A percentile compares a stretch with the other conserved stretches of the same genome.
Evolutionary conservation across 1,284 basidiomycete genomes (phyloP).

Genomic region (Coniophora puteana): DNA sequence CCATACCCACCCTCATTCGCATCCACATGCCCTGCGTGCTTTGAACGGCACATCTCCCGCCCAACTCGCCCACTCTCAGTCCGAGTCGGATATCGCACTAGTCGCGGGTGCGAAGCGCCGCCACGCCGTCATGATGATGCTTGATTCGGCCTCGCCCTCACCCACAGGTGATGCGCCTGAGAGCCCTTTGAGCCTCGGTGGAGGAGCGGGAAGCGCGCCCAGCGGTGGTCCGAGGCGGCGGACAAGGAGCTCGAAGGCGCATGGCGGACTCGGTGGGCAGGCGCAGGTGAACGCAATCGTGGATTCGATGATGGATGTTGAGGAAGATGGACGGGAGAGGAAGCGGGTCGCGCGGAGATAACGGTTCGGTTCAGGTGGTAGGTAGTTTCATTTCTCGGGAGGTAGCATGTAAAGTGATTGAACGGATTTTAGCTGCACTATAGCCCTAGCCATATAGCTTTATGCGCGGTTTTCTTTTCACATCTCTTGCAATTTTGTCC

Average conservation of each 20-base stretch:
- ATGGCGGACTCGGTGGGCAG: conserved; percentile 31
- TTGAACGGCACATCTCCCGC: too few relatives aligned
- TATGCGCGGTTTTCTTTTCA: too few relatives aligned
- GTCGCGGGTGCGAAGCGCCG: conserved; percentile 44
- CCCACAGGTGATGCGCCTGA: conserved; percentile 20
- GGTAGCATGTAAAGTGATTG: too few relatives aligned
- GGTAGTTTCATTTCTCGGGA: too few relatives aligned
- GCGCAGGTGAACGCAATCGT: conserved; percentile 26
- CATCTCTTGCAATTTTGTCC: too few relatives aligned
- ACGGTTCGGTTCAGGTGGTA: too few relatives aligned
- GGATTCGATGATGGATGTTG: conserved; percentile 58
- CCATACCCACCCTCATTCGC: conserved; percentile 21
- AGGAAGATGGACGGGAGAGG: conserved; percentile 55
- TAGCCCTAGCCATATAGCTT: too few relatives aligned
- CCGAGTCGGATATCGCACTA: too few relatives aligned
- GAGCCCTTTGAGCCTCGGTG: conserved; percentile 17
- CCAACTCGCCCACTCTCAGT: conserved; percentile 32
- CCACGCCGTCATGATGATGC: conserved; percentile 63
- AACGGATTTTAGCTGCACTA: too few relatives aligned
- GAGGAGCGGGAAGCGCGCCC: too few relatives aligned
- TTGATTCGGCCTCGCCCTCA: conserved; percentile 38
- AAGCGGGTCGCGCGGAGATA: conserved; percentile 50
- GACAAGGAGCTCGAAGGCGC: conserved; percentile 35
- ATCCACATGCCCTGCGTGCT: conserved; percentile 18
- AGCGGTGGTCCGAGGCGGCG: conserved; percentile 33